Percentiles rank a stretch among this genome's conserved stretches.
These are phyloP conservation scores for Neckera pumila DNA, from an alignment of 225 moss, liverwort and hornwort genomes.

Conservation along the genomic window DNA sequence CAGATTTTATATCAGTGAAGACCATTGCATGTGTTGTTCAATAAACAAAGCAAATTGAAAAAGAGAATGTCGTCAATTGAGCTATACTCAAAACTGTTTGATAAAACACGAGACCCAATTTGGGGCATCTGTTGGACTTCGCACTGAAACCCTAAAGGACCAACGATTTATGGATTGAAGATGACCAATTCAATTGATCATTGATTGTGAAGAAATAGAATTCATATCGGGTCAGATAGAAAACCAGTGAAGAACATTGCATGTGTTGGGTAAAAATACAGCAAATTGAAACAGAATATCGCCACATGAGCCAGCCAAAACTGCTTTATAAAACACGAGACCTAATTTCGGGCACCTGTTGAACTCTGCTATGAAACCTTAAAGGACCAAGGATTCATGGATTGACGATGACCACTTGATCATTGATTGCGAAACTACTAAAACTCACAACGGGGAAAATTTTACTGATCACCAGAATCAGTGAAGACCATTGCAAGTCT, in stretches of 20 bases:
- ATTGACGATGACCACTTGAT: not conserved
- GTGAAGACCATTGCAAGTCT: not conserved
- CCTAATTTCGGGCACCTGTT: not conserved
- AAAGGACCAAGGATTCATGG: not conserved
- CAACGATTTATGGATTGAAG: not conserved
- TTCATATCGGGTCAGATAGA: too few species aligned
- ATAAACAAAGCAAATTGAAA: not conserved
- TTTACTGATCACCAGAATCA: not conserved
- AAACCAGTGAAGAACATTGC: not conserved
- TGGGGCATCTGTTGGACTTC: not conserved
- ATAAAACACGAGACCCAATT: not conserved
- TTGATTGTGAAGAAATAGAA: not conserved
- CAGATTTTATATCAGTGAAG: not conserved
- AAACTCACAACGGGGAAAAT: not conserved
- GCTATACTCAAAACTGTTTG: not conserved
- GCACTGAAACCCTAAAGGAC: not conserved
- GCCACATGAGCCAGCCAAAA: not conserved
- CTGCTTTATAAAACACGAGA: not conserved
- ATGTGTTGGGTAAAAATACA: not conserved
- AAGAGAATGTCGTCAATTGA: not conserved
- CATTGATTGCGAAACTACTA: not conserved
- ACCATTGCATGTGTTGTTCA: not conserved
- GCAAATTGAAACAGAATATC: not conserved
- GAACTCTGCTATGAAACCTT: not conserved
- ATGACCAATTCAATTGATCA: not conserved